A percentile compares a stretch with the other conserved stretches of the same genome.
Conservation (phyloP, 2,329 filamentous ascomycete genomes). For the Leptographium lundbergii region DNA sequence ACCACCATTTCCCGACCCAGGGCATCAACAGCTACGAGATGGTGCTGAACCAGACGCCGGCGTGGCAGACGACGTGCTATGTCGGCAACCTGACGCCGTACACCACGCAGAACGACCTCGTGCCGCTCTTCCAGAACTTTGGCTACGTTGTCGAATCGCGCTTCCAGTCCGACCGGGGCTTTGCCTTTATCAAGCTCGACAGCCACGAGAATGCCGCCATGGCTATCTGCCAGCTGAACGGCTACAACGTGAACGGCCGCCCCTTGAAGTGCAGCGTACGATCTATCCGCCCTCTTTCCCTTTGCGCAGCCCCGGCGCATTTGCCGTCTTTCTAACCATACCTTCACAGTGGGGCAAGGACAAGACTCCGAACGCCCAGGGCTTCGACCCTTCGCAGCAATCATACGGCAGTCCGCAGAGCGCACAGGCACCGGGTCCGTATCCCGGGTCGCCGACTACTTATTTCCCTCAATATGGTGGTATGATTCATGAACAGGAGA, state of each 20-base stretch:
- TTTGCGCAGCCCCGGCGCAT: background rate
- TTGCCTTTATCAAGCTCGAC: slow-evolving; percentile 99
- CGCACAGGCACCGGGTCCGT: slow-evolving; percentile 52
- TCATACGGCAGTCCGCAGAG: slow-evolving; percentile 56
- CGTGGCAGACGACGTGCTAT: slow-evolving; percentile 97
- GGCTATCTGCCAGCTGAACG: slow-evolving; percentile 95
- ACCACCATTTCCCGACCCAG: slow-evolving; percentile 95
- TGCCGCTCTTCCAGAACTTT: slow-evolving; percentile 98
- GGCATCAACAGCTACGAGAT: slow-evolving; percentile 97
- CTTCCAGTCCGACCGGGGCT: slow-evolving; percentile 94
- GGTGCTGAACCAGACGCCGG: slow-evolving; percentile 86
- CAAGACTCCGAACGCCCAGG: slow-evolving; percentile 69
- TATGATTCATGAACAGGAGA: slow-evolving; percentile 44
- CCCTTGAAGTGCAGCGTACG: slow-evolving; percentile 97
- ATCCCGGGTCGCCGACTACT: slow-evolving; percentile 62
- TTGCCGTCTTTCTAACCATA: background rate
- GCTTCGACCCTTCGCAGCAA: slow-evolving; percentile 68
- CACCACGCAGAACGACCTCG: slow-evolving; percentile 88
- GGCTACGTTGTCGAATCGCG: slow-evolving; percentile 94
- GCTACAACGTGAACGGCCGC: slow-evolving; percentile 94
- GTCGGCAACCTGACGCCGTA: slow-evolving; percentile 94
- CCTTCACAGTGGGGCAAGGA: slow-evolving; percentile 86
- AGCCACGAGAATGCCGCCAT: slow-evolving; percentile 95
- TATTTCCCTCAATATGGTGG: slow-evolving; percentile 95
- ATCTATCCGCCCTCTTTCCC: background rate